phyloP scores from a whole-genome alignment of 306 rosid genomes.

The Rubus parviflorus region DNA sequence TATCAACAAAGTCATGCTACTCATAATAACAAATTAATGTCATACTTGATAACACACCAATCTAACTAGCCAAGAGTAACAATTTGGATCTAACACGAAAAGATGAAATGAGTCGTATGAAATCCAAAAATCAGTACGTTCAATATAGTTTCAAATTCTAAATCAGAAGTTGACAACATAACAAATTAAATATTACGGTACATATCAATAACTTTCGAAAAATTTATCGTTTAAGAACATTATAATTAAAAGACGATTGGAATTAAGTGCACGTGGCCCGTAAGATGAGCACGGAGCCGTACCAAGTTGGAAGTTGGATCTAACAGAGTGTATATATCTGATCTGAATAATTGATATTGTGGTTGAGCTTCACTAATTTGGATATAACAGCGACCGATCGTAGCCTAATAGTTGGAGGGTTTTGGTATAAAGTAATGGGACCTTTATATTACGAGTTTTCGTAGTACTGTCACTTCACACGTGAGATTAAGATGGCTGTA shows the following conservation, averaged over 20 bases:
- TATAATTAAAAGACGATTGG: background rate
- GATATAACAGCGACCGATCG: constrained; percentile 1
- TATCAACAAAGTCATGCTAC: too few relatives aligned
- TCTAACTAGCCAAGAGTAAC: background rate
- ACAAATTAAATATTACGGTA: background rate
- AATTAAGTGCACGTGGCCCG: background rate
- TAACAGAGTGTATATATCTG: background rate
- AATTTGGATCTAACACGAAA: background rate
- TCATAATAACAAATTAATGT: too few relatives aligned
- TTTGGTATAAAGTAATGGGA: background rate
- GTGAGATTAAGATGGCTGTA: constrained; percentile 16
- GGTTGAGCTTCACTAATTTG: constrained; percentile 2
- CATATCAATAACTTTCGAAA: background rate
- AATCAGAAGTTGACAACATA: background rate
- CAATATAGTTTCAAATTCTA: background rate
- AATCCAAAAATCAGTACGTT: background rate
- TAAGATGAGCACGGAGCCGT: constrained; percentile 35
- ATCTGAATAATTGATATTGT: background rate
- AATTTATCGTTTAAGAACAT: background rate
- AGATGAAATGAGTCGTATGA: background rate
- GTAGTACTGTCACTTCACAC: constrained; percentile 11
- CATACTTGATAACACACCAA: too few relatives aligned
- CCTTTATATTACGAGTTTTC: background rate
- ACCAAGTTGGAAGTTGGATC: constrained; percentile 35
- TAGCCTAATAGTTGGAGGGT: background rate